Percentiles rank a stretch among this genome's conserved stretches.
phyloP scores from a whole-genome alignment of 2,329 filamentous ascomycete species.

The Pyrenophora seminiperda region DNA sequence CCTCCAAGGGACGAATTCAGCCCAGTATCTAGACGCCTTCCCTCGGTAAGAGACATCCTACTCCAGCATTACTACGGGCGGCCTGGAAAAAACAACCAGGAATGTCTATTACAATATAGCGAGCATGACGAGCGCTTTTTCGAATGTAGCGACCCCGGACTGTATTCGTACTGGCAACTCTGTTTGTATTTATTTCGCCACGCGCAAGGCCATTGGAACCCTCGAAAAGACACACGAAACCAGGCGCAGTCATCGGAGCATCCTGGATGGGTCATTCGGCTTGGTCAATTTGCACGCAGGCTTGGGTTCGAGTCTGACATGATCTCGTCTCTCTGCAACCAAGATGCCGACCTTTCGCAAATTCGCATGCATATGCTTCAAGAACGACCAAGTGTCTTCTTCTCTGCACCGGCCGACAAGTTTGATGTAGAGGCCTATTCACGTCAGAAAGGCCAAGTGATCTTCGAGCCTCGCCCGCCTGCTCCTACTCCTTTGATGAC shows the following conservation, averaged over 20 bases:
- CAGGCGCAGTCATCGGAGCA: not conserved
- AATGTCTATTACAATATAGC: constrained; percentile 8
- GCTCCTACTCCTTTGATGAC: constrained; percentile 8
- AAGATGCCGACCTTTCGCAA: constrained; percentile 7
- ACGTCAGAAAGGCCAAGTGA: not conserved
- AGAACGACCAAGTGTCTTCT: constrained; percentile 1
- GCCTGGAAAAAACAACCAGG: not conserved
- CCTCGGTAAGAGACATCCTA: constrained; percentile 15
- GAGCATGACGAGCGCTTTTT: constrained; percentile 7
- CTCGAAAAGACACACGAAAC: not conserved
- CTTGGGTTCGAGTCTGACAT: constrained; percentile 9
- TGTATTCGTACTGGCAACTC: constrained; percentile 17
- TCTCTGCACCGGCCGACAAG: not conserved
- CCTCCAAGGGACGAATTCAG: constrained; percentile 6
- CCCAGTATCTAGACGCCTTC: constrained; percentile 6
- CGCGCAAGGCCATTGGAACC: not conserved
- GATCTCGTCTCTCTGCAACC: constrained; percentile 5
- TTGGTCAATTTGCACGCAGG: constrained; percentile 1
- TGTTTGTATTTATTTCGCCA: constrained; percentile 12
- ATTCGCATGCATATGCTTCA: constrained; percentile 7
- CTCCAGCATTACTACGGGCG: constrained; percentile 2
- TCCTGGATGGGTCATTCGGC: constrained; percentile 1
- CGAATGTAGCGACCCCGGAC: constrained; percentile 1
- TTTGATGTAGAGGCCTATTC: constrained; percentile 5
- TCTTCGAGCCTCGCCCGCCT: constrained; percentile 5